Evolutionary conservation across 2,329 filamentous ascomycete genomes (phyloP).

Genomic region (Verticillium nubilum): DNA sequence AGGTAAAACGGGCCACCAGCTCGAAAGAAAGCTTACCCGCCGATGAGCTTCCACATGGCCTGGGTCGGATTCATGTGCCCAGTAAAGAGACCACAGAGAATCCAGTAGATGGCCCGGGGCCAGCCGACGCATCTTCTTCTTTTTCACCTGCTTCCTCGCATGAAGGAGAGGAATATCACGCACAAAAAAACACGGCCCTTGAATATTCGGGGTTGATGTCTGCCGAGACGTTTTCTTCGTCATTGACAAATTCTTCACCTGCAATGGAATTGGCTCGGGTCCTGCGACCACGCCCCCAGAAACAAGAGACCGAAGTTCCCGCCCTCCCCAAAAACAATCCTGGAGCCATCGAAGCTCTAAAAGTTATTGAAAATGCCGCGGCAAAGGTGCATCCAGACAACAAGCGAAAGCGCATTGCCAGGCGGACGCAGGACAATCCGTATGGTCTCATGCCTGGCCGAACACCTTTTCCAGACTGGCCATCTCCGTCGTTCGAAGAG

Average conservation of each 20-base stretch:
- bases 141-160: neutral
- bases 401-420: constrained; percentile 16
- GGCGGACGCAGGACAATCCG: constrained; percentile 24
- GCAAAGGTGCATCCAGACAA: constrained; percentile 1
- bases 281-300: neutral
- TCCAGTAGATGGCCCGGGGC: neutral
- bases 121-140: neutral
- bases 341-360: neutral
- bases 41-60: constrained; percentile 7
- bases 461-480: constrained; percentile 64
- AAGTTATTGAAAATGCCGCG: neutral
- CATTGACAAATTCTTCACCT: too few relatives aligned
- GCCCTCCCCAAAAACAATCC: neutral
- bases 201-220: neutral
- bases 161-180: neutral
- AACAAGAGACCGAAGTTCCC: neutral
- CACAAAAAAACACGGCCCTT: neutral
- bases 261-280: too few relatives aligned
- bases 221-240: neutral
- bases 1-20: neutral
- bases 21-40: neutral
- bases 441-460: constrained; percentile 50
- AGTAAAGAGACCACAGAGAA: neutral
- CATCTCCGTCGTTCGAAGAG: constrained; percentile 59
- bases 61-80: constrained; percentile 8